Conservation (phyloP, 2,329 filamentous ascomycete genomes). For the Penicillium sp. region DNA sequence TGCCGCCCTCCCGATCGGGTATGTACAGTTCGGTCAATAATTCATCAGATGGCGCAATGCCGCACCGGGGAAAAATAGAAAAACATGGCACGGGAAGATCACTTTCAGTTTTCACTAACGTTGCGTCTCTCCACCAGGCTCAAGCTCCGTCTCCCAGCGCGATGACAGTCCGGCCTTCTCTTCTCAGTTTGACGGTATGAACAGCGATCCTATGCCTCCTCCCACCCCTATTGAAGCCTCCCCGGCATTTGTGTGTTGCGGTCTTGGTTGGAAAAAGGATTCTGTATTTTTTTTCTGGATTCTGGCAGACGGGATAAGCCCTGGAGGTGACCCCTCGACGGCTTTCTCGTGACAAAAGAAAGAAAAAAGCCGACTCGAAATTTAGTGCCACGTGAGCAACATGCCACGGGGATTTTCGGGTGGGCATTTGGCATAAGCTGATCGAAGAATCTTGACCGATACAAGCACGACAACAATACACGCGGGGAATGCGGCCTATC, state of each 20-base stretch:
- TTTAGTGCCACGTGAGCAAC: neutral
- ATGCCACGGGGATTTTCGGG: neutral
- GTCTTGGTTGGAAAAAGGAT: neutral
- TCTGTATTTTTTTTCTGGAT: too few relatives aligned
- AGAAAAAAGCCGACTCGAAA: too few relatives aligned
- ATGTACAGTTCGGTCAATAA: conserved; percentile 27
- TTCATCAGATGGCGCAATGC: neutral
- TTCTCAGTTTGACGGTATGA: conserved; percentile 82
- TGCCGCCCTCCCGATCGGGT: conserved; percentile 67
- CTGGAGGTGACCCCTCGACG: too few relatives aligned
- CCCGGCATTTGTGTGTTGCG: neutral
- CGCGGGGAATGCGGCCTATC: neutral
- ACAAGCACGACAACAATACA: too few relatives aligned
- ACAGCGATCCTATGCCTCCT: conserved; percentile 1
- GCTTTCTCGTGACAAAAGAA: too few relatives aligned
- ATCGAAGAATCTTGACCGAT: too few relatives aligned
- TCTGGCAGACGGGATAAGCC: too few relatives aligned
- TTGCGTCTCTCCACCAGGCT: conserved; percentile 45
- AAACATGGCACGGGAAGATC: conserved; percentile 2
- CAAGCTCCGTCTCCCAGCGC: conserved; percentile 66
- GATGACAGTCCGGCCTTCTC: conserved; percentile 75
- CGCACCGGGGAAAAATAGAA: neutral
- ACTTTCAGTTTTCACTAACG: neutral
- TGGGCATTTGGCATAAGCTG: neutral
- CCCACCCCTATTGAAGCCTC: neutral